Conservation (phyloP, 495 filamentous ascomycete species). For the Hyaloscypha bicolor region DNA sequence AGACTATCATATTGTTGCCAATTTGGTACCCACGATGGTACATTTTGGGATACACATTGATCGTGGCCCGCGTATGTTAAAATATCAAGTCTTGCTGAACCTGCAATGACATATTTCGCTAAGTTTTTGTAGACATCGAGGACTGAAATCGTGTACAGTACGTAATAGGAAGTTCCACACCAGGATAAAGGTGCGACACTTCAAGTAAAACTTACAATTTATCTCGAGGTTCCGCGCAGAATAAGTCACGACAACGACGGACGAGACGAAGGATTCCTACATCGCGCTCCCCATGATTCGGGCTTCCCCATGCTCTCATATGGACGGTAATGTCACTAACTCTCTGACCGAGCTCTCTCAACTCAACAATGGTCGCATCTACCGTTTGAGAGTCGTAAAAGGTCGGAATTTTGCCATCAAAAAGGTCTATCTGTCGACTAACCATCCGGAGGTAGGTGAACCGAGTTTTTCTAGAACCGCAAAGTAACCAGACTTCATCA, state of each 20-base stretch:
- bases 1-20: neutral
- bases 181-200: neutral
- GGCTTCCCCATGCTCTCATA: neutral
- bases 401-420: neutral
- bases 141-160: neutral
- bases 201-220: slow-evolving; percentile 1
- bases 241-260: neutral
- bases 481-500: slow-evolving; percentile 5
- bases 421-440: neutral
- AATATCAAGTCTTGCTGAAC: neutral
- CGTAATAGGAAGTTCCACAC: neutral
- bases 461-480: neutral
- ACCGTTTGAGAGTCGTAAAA: neutral
- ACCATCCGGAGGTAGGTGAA: neutral
- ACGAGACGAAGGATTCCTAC: neutral
- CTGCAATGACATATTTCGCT: slow-evolving; percentile 2
- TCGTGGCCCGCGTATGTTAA: neutral
- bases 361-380: neutral
- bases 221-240: slow-evolving; percentile 1
- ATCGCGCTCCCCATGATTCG: neutral
- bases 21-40: slow-evolving; percentile 8
- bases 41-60: neutral
- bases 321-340: neutral
- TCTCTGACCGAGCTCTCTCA: neutral
- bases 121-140: slow-evolving; percentile 5